phyloP scores from a whole-genome alignment of 2,329 filamentous ascomycete species.

The Coniella lustricola region DNA sequence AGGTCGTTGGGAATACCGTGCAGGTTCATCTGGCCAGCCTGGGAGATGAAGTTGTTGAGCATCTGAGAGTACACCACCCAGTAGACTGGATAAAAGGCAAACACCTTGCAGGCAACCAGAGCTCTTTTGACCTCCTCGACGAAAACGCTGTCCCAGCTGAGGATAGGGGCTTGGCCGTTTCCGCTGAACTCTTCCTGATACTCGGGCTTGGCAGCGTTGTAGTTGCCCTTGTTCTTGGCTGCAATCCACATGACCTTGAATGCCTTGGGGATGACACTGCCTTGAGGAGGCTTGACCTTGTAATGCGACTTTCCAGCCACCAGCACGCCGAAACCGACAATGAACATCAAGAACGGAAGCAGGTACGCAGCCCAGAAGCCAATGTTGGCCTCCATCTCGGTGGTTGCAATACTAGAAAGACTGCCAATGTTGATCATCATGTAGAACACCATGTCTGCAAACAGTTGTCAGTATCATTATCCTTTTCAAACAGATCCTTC shows the following conservation, averaged over 20 bases:
- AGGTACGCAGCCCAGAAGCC: constrained; percentile 62
- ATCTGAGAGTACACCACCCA: constrained; percentile 61
- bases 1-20: constrained; percentile 65
- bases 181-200: constrained; percentile 63
- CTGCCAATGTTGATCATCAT: constrained; percentile 71
- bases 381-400: constrained; percentile 59
- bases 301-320: constrained; percentile 39
- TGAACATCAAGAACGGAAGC: constrained; percentile 54
- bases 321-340: constrained; percentile 48
- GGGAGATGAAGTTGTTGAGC: constrained; percentile 55
- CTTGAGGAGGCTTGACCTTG: constrained; percentile 48
- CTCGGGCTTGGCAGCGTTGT: constrained; percentile 64
- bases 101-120: constrained; percentile 63
- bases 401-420: constrained; percentile 59
- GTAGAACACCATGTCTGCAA: constrained; percentile 45
- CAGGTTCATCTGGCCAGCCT: constrained; percentile 49
- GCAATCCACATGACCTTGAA: constrained; percentile 66
- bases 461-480: background rate
- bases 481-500: too few species aligned
- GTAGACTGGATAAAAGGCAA: constrained; percentile 57
- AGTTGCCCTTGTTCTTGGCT: constrained; percentile 57
- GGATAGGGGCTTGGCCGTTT: constrained; percentile 44
- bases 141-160: constrained; percentile 63
- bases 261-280: constrained; percentile 58
- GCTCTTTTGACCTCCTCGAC: constrained; percentile 64